Evolutionary conservation across 495 filamentous ascomycete genomes (phyloP).

Genomic region (Astrothelium macrocarpum): DNA sequence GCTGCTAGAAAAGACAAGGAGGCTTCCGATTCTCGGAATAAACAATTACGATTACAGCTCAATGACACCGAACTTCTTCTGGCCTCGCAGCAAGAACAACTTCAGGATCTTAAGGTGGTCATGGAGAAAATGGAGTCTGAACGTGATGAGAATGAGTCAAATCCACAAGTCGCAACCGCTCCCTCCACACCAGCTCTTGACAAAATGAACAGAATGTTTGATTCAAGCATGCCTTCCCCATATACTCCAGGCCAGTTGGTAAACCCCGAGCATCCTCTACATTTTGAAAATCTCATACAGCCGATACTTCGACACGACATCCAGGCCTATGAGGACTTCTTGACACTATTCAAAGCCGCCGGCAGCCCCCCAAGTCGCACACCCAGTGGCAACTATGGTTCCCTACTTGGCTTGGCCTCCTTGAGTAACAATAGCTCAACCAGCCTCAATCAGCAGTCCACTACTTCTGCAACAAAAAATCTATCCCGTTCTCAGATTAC

Average conservation of each 20-base stretch:
- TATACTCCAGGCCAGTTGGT: constrained; percentile 43
- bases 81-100: constrained; percentile 83
- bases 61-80: constrained; percentile 80
- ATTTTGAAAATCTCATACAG: constrained; percentile 71
- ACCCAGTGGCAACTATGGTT: constrained; percentile 59
- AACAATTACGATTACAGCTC: constrained; percentile 67
- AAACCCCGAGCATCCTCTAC: constrained; percentile 69
- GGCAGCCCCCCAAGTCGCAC: constrained; percentile 52
- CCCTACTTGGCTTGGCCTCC: constrained; percentile 50
- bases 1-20: constrained; percentile 64
- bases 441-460: constrained; percentile 20
- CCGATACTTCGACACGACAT: constrained; percentile 77
- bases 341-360: constrained; percentile 59
- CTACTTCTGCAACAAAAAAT: constrained; percentile 19
- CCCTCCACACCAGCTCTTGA: constrained; percentile 54
- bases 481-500: constrained; percentile 5
- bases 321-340: constrained; percentile 73
- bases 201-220: constrained; percentile 36
- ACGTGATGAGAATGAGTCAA: constrained; percentile 55
- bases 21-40: constrained; percentile 57
- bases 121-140: constrained; percentile 73
- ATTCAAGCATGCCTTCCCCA: constrained; percentile 39
- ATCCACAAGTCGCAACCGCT: constrained; percentile 47
- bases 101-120: constrained; percentile 78
- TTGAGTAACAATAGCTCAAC: constrained; percentile 11